Evolutionary conservation across 2,329 filamentous ascomycete species (phyloP).

Genomic region (Ilyonectria robusta): DNA sequence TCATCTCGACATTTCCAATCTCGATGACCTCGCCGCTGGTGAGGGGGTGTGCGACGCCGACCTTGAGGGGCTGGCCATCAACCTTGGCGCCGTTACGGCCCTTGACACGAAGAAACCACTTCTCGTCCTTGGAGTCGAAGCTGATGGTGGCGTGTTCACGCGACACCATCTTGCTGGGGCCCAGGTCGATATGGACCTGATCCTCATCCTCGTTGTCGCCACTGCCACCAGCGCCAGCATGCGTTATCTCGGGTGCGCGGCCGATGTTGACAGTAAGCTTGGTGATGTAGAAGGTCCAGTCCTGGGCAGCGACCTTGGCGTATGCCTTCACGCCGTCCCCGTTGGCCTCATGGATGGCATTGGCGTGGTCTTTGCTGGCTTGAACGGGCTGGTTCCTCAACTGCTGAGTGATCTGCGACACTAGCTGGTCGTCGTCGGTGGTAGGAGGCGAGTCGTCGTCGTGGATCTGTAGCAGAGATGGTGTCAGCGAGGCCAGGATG

Average conservation of each 20-base stretch:
- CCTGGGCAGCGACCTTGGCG: constrained; percentile 84
- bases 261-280: constrained; percentile 83
- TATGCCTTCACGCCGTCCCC: constrained; percentile 79
- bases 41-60: constrained; percentile 75
- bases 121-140: constrained; percentile 77
- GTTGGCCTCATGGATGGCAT: constrained; percentile 73
- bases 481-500: constrained; percentile 33
- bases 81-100: constrained; percentile 93
- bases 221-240: constrained; percentile 56
- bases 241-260: constrained; percentile 70
- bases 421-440: constrained; percentile 69
- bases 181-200: constrained; percentile 87
- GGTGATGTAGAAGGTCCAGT: constrained; percentile 89
- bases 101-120: constrained; percentile 89
- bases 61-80: constrained; percentile 80
- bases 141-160: constrained; percentile 82
- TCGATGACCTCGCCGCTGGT: constrained; percentile 92
- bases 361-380: constrained; percentile 74
- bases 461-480: constrained; percentile 50
- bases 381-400: constrained; percentile 66
- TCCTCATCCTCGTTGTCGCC: constrained; percentile 63
- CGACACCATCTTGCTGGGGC: constrained; percentile 86
- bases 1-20: constrained; percentile 95
- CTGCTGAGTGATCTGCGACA: constrained; percentile 69
- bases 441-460: constrained; percentile 56